Evolutionary conservation across 1,284 basidiomycete genomes (phyloP).

Genomic region (Chalciporus piperatoides): DNA sequence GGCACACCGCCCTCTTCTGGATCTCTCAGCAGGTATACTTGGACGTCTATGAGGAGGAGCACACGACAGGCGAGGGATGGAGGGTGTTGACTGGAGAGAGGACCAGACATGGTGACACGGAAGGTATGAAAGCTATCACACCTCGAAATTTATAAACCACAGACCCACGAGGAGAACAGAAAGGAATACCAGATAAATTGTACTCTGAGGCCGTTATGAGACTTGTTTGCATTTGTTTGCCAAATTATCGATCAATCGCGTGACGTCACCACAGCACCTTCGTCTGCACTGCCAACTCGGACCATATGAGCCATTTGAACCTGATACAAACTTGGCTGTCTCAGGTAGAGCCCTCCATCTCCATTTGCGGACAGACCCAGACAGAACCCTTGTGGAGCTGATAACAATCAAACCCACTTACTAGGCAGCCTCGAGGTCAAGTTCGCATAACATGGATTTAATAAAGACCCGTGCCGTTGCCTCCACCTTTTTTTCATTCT

Average conservation of each 20-base stretch:
- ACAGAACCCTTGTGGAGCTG: constrained; percentile 3
- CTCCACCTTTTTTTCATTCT: background rate
- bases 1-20: constrained; percentile 55
- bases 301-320: background rate
- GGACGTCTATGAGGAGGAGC: constrained; percentile 60
- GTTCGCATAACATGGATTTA: background rate
- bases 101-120: constrained; percentile 18
- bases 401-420: constrained; percentile 1
- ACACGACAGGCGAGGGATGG: constrained; percentile 37
- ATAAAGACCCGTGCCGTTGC: background rate
- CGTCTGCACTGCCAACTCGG: too few species aligned
- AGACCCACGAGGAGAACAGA: constrained; percentile 2
- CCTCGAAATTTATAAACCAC: constrained; percentile 15
- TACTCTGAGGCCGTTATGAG: background rate
- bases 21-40: constrained; percentile 46
- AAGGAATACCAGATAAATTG: background rate
- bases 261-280: constrained; percentile 23
- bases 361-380: too few species aligned
- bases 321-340: background rate
- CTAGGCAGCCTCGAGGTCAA: background rate
- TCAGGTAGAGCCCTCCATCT: background rate
- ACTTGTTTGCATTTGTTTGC: constrained; percentile 14
- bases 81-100: constrained; percentile 15
- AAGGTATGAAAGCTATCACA: background rate
- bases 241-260: constrained; percentile 4